Percentiles rank a stretch among this genome's conserved stretches.
Conservation (phyloP, 192 early-diverging fungal species). For the Jimgerdemannia flammicorona region DNA sequence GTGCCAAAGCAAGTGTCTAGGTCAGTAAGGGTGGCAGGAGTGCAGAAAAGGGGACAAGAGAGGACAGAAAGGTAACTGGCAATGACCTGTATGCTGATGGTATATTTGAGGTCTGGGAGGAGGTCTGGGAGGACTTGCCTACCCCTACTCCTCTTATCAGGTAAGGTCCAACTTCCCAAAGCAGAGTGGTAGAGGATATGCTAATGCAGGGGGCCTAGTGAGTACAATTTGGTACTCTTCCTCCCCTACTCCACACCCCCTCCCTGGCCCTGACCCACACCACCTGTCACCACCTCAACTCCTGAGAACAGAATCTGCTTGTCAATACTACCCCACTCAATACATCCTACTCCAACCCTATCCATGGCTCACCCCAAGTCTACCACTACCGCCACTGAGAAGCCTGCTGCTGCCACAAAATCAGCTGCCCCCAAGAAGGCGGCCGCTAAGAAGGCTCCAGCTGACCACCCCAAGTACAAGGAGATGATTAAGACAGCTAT, state of each 20-base stretch:
- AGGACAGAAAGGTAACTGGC: no score
- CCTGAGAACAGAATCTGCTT: background rate
- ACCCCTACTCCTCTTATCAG: no score
- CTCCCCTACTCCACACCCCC: conserved; percentile 3
- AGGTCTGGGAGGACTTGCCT: no score
- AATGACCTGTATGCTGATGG: no score
- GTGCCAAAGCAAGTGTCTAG: no score
- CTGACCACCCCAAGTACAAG: conserved; percentile 31
- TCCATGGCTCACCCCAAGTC: conserved; percentile 33
- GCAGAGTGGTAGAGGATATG: no score
- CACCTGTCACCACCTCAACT: background rate
- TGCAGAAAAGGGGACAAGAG: no score
- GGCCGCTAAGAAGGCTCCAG: conserved; percentile 32
- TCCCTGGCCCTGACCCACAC: background rate
- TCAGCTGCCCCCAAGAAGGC: conserved; percentile 26
- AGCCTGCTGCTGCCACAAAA: conserved; percentile 18
- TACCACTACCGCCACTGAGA: conserved; percentile 21
- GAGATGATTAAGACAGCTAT: conserved; percentile 46
- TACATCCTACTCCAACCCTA: conserved; percentile 13
- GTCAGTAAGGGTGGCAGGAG: no score
- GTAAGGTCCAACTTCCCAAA: no score
- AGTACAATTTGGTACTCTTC: conserved; percentile 16
- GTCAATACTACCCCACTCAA: conserved; percentile 2
- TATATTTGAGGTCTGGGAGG: no score
- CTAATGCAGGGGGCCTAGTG: no score